These are phyloP conservation scores for Arachnomyces sp. DNA, from an alignment of 2,329 filamentous ascomycete genomes.

Conservation along the genomic window DNA sequence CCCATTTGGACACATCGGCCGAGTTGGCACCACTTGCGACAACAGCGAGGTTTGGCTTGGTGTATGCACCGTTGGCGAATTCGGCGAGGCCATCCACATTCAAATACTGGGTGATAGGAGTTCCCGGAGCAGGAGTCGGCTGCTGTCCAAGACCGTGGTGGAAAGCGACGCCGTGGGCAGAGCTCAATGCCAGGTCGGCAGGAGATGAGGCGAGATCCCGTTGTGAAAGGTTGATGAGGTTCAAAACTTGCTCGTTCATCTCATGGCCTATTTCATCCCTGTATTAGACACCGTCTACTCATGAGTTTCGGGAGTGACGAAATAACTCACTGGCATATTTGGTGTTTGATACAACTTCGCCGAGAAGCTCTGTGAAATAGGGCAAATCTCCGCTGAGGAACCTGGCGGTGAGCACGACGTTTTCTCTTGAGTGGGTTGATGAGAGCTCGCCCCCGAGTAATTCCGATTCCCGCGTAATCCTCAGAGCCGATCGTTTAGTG, in stretches of 20 bases:
- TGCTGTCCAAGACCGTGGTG: slow-evolving; percentile 83
- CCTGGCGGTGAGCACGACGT: slow-evolving; percentile 83
- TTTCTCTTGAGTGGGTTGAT: slow-evolving; percentile 86
- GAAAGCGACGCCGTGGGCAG: slow-evolving; percentile 80
- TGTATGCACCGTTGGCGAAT: slow-evolving; percentile 73
- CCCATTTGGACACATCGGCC: slow-evolving; percentile 75
- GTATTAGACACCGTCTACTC: not conserved
- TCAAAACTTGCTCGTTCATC: slow-evolving; percentile 79
- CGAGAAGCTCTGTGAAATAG: slow-evolving; percentile 93
- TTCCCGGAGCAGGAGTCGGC: slow-evolving; percentile 63
- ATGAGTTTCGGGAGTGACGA: not conserved
- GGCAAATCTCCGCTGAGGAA: slow-evolving; percentile 94
- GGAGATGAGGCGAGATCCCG: slow-evolving; percentile 58
- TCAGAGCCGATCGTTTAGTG: slow-evolving; percentile 75
- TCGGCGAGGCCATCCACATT: slow-evolving; percentile 65
- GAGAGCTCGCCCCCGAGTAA: slow-evolving; percentile 85
- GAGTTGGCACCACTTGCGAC: slow-evolving; percentile 81
- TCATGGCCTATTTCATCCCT: slow-evolving; percentile 60
- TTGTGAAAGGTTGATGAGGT: slow-evolving; percentile 70
- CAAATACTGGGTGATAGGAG: slow-evolving; percentile 71
- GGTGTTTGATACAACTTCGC: slow-evolving; percentile 81
- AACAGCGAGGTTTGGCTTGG: slow-evolving; percentile 83
- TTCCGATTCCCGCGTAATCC: slow-evolving; percentile 91
- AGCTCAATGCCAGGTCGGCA: slow-evolving; percentile 70
- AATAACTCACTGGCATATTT: slow-evolving; percentile 62